A percentile compares a stretch with the other conserved stretches of the same genome.
phyloP scores from a whole-genome alignment of 1,139 yeast genomes.

The Blastobotrys malaysiensis region DNA sequence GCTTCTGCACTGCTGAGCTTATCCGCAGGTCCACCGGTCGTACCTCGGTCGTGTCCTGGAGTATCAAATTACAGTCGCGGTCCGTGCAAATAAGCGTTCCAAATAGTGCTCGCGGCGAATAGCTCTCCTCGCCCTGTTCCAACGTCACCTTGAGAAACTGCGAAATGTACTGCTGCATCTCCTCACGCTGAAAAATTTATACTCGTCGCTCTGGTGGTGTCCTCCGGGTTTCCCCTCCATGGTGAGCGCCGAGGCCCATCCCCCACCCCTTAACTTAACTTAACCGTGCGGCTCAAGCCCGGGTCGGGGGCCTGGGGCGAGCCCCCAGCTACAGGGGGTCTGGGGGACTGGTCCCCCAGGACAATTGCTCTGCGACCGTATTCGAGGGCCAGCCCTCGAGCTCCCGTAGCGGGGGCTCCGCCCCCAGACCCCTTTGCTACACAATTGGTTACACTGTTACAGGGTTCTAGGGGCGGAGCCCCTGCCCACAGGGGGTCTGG shows the following conservation, averaged over 20 bases:
- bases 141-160: conserved; percentile 7
- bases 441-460: too few species aligned
- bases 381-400: too few species aligned
- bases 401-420: too few species aligned
- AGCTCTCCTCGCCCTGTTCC: conserved; percentile 5
- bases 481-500: too few species aligned
- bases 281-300: neutral
- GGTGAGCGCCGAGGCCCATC: neutral
- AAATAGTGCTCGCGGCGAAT: conserved; percentile 25
- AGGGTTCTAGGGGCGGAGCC: too few species aligned
- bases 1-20: conserved; percentile 14
- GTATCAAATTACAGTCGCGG: conserved; percentile 28
- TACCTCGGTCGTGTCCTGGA: conserved; percentile 30
- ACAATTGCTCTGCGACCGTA: too few species aligned
- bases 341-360: too few species aligned
- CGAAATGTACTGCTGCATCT: conserved; percentile 10
- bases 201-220: neutral
- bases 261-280: neutral
- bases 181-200: neutral
- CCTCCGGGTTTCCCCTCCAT: neutral
- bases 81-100: conserved; percentile 32
- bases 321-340: too few species aligned
- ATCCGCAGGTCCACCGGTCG: conserved; percentile 19
- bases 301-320: neutral
- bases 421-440: too few species aligned